Conservation (phyloP, 192 early-diverging fungal genomes). For the Coemansia sp. region DNA sequence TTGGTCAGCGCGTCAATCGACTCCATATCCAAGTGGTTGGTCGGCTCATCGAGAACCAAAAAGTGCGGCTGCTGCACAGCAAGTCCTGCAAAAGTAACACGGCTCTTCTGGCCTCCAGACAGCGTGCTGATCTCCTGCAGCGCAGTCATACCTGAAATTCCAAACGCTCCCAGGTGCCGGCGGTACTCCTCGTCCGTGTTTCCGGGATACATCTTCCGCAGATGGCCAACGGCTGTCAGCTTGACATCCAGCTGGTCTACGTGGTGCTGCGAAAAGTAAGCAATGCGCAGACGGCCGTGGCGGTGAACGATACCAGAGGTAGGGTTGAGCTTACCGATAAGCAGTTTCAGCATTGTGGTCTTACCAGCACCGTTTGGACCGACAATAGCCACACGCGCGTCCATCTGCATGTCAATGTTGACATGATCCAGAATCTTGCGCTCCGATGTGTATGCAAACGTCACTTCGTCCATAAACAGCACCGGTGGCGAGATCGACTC, state of each 20-base stretch:
- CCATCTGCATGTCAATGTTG: constrained; percentile 94
- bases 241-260: constrained; percentile 94
- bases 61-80: constrained; percentile 88
- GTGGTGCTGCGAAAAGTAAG: constrained; percentile 96
- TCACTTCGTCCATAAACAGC: constrained; percentile 89
- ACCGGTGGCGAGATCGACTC: constrained; percentile 95
- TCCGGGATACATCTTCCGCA: constrained; percentile 86
- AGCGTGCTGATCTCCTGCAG: constrained; percentile 93
- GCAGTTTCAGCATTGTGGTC: constrained; percentile 91
- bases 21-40: constrained; percentile 86
- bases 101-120: constrained; percentile 94
- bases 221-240: constrained; percentile 79
- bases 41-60: constrained; percentile 97
- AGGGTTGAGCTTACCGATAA: constrained; percentile 84
- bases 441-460: constrained; percentile 82
- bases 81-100: constrained; percentile 95
- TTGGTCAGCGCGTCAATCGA: constrained; percentile 92
- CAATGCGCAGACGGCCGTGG: constrained; percentile 90
- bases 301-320: constrained; percentile 77
- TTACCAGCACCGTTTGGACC: constrained; percentile 99
- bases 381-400: constrained; percentile 96
- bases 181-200: constrained; percentile 95
- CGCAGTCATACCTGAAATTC: constrained; percentile 94
- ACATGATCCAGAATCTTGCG: constrained; percentile 80
- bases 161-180: constrained; percentile 88